These are phyloP conservation scores for Phaeotremella skinneri DNA, from an alignment of 768 basidiomycete genomes.

Conservation along the genomic window DNA sequence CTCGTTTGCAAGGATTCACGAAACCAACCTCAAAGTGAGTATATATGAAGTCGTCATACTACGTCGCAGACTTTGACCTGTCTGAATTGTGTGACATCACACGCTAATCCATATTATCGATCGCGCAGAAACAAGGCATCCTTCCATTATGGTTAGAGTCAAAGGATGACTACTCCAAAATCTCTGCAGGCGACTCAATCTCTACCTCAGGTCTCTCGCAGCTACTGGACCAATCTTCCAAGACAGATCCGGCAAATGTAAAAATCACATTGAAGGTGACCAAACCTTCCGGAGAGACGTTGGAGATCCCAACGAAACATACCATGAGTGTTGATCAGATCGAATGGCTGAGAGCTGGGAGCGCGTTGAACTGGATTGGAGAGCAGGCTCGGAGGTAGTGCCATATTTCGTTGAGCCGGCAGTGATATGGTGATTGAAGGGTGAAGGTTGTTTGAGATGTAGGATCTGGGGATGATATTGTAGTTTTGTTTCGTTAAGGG, in stretches of 20 bases:
- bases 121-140: constrained; percentile 85
- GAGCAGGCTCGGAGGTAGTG: constrained; percentile 28
- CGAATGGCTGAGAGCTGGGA: constrained; percentile 83
- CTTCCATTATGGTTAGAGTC: constrained; percentile 91
- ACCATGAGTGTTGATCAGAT: constrained; percentile 88
- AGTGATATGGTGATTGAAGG: too few species aligned
- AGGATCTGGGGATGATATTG: too few species aligned
- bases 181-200: constrained; percentile 72
- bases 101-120: constrained; percentile 20
- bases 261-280: constrained; percentile 62
- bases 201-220: constrained; percentile 79
- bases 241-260: constrained; percentile 54
- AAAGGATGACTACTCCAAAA: constrained; percentile 77
- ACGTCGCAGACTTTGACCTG: not conserved
- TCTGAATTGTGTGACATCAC: not conserved
- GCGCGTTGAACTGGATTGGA: constrained; percentile 80
- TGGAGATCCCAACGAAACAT: constrained; percentile 73
- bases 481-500: too few species aligned
- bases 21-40: constrained; percentile 87
- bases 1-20: constrained; percentile 97
- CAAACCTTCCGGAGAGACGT: constrained; percentile 61
- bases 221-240: constrained; percentile 52
- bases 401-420: too few species aligned
- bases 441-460: too few species aligned
- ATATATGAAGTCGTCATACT: too few species aligned